Percentiles rank a stretch among this genome's conserved stretches.
phyloP scores from a whole-genome alignment of 495 filamentous ascomycete genomes.

The Pseudomonodictys pantanalensis region DNA sequence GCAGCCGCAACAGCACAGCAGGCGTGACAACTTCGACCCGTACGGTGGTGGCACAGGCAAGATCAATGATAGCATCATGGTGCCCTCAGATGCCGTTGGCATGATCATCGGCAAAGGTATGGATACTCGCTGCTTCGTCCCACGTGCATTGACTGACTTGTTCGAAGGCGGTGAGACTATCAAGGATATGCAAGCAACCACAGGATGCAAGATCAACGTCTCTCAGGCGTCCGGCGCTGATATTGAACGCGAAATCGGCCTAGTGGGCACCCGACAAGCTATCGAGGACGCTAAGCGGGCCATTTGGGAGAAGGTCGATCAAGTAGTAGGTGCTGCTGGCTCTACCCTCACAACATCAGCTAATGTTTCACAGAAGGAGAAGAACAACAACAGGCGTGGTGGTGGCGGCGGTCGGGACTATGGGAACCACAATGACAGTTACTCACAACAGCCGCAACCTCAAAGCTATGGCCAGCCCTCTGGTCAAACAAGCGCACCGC shows the following conservation, averaged over 20 bases:
- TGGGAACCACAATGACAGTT: constrained; percentile 42
- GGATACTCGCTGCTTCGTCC: not conserved
- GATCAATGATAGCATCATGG: constrained; percentile 72
- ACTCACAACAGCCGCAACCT: constrained; percentile 47
- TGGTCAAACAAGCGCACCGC: constrained; percentile 36
- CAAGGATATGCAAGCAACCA: constrained; percentile 77
- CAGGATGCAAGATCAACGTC: constrained; percentile 87
- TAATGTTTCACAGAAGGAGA: constrained; percentile 49
- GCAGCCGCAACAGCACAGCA: constrained; percentile 29
- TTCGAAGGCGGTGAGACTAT: constrained; percentile 69
- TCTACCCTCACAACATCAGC: not conserved
- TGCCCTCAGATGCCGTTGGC: constrained; percentile 80
- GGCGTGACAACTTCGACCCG: constrained; percentile 32
- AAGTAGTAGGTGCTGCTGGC: constrained; percentile 56
- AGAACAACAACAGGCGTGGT: constrained; percentile 46
- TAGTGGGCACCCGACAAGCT: constrained; percentile 68
- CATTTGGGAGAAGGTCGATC: constrained; percentile 85
- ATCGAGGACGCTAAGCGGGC: constrained; percentile 71
- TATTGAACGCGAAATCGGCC: constrained; percentile 72
- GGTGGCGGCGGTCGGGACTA: constrained; percentile 27
- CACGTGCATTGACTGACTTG: constrained; percentile 7
- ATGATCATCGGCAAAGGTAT: constrained; percentile 87
- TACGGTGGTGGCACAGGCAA: constrained; percentile 53
- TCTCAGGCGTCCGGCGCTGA: constrained; percentile 69
- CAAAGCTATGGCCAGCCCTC: constrained; percentile 36